These are phyloP conservation scores for Erucastrum elatum DNA, from an alignment of 345 rosid species.

Conservation along the genomic window DNA sequence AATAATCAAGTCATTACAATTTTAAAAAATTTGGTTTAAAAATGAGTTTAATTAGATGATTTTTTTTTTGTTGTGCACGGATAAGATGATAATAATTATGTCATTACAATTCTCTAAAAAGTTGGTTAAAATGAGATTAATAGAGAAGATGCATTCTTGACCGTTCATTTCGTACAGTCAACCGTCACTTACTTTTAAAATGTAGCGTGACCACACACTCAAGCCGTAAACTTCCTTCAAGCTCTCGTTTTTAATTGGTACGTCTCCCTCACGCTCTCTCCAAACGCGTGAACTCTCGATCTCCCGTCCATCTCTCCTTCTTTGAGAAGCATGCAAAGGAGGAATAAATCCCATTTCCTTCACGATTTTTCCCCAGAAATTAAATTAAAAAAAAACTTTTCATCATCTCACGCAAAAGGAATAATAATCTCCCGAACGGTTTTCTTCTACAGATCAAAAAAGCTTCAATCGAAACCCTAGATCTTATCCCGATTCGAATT, in stretches of 20 bases:
- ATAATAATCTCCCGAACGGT: conserved; percentile 16
- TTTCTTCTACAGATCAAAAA: conserved; percentile 5
- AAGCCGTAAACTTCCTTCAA: conserved; percentile 2
- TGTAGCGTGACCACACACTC: conserved; percentile 14
- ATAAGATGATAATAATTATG: background rate
- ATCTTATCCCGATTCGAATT: background rate
- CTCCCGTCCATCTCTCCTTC: conserved; percentile 29
- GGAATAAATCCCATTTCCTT: conserved; percentile 23
- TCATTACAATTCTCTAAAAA: background rate
- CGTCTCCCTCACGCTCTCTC: background rate
- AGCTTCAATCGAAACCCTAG: conserved; percentile 25
- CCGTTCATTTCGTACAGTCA: conserved; percentile 25
- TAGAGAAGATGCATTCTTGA: background rate
- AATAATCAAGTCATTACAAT: background rate
- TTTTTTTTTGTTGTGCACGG: no score
- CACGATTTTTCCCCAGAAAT: background rate
- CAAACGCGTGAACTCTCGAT: background rate
- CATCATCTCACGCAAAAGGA: conserved; percentile 29
- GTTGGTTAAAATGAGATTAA: background rate
- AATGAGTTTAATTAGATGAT: background rate
- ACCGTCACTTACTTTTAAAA: conserved; percentile 15
- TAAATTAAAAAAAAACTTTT: background rate
- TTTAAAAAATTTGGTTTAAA: background rate
- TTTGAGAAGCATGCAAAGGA: conserved; percentile 32
- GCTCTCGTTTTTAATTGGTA: background rate